Conservation (phyloP, 352 stramenopile genomes). For the Saprolegnia diclina region DNA sequence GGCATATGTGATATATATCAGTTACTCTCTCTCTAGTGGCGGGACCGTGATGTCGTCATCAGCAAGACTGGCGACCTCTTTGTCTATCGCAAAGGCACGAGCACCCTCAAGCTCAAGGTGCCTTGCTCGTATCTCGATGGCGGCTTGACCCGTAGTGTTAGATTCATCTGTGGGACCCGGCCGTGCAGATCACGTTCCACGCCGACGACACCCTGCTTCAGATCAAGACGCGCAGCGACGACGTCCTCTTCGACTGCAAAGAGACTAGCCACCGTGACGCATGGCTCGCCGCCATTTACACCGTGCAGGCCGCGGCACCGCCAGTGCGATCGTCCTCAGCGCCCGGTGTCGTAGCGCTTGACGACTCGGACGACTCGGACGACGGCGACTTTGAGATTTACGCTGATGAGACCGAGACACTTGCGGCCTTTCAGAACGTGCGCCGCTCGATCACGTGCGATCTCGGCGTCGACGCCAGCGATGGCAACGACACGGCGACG, state of each 20-base stretch:
- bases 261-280: slow-evolving; percentile 42
- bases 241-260: slow-evolving; percentile 48
- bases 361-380: slow-evolving; percentile 30
- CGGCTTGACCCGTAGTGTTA: too few relatives aligned
- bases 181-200: slow-evolving; percentile 55
- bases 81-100: slow-evolving; percentile 41
- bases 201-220: slow-evolving; percentile 51
- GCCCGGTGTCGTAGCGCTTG: not conserved
- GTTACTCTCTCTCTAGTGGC: slow-evolving; percentile 37
- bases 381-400: slow-evolving; percentile 24
- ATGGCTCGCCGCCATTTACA: slow-evolving; percentile 60
- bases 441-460: slow-evolving; percentile 56
- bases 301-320: slow-evolving; percentile 35
- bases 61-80: slow-evolving; percentile 39
- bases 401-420: slow-evolving; percentile 43
- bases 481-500: not conserved
- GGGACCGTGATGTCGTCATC: slow-evolving; percentile 57
- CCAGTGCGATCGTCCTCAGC: not conserved
- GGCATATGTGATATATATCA: not conserved
- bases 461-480: not conserved
- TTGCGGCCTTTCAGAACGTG: slow-evolving; percentile 52
- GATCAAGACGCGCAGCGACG: slow-evolving; percentile 35
- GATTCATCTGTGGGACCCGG: slow-evolving; percentile 55
- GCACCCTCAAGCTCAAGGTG: slow-evolving; percentile 58
- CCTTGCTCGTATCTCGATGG: too few relatives aligned